A percentile compares a stretch with the other conserved stretches of the same genome.
These are phyloP conservation scores for Ailanthus altissimus DNA, from an alignment of 345 rosid species.

Conservation along the genomic window DNA sequence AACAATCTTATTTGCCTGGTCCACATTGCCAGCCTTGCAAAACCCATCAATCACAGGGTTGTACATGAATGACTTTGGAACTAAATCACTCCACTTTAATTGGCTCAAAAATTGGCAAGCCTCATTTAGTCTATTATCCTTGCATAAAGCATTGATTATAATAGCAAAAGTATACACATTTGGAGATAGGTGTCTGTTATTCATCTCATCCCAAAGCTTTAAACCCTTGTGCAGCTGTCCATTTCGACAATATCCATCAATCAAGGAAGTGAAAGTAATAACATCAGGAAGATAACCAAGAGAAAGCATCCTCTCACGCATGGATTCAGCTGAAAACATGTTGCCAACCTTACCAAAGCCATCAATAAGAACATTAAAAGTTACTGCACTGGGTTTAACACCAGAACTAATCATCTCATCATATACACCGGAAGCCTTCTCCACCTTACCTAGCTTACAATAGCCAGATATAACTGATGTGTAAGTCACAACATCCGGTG, in stretches of 20 bases:
- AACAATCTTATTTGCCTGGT: constrained; percentile 70
- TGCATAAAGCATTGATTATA: constrained; percentile 72
- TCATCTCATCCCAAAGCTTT: constrained; percentile 73
- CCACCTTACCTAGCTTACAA: constrained; percentile 71
- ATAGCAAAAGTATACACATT: constrained; percentile 71
- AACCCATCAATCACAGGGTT: constrained; percentile 93
- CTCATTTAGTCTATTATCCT: constrained; percentile 65
- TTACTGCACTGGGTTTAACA: constrained; percentile 51
- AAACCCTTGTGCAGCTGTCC: constrained; percentile 64
- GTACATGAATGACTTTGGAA: constrained; percentile 70
- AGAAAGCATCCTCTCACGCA: constrained; percentile 53
- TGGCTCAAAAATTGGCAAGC: constrained; percentile 68
- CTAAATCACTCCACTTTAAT: constrained; percentile 45
- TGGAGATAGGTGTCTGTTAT: constrained; percentile 50
- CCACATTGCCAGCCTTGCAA: constrained; percentile 89
- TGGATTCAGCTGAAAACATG: constrained; percentile 47
- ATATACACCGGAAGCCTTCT: constrained; percentile 56
- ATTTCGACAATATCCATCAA: constrained; percentile 79
- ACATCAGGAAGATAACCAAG: constrained; percentile 63
- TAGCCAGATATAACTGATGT: constrained; percentile 73
- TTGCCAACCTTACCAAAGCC: constrained; percentile 76
- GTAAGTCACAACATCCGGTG: constrained; percentile 66
- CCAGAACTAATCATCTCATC: constrained; percentile 61
- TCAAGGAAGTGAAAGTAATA: constrained; percentile 77
- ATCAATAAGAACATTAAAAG: constrained; percentile 80